Base-by-base conservation (phyloP, 2,329 filamentous ascomycete species). In the Fusarium pininemorale region DNA sequence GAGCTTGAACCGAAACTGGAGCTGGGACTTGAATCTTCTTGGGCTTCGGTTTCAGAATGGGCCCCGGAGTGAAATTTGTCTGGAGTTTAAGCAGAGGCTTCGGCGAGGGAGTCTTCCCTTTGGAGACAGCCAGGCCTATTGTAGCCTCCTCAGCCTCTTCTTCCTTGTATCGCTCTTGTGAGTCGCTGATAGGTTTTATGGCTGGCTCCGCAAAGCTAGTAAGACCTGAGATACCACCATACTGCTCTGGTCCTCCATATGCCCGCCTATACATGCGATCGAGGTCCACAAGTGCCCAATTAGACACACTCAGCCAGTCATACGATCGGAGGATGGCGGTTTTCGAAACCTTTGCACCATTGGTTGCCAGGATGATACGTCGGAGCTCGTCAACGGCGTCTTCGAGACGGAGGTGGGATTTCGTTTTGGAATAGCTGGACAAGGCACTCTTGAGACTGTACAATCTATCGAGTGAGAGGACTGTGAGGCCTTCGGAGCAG, bases 391-490 rank as follows among this genome's bases (percentile, higher is more conserved):
- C 89, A 54, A 92, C 88, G 35, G 90, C 89, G 54, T 90, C 86
- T 73, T 91, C 89, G 14, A 92, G 84, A 16, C 86, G 84, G 38
- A 83, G 78, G 16, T 81, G 81, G 41, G 82, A 83, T 24, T 79
- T 80, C 3, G 84, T 85, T 65, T 84, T 84, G 9, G 87, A 85
- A 79, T 91, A 91, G 72, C 85, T 86, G 24, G 87, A 85, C 16
- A 92, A 84, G 2, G 89, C 88, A 53, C 85, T 84, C 79, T 91
- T 91, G 82, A 93, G 89, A 47, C 88, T 90, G 81, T 91, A 93
- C 51, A 91, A 80, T 56, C 89, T 85, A 79, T 92, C 90, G 16
- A 92, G 84, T 0, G 89, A 86, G 20, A 91, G 79, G 13, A 93
- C 82, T 0, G 87, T 90, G 16, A 93, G 84, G 24, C 89, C 89